Base-by-base conservation (phyloP, 2,329 filamentous ascomycete species). In the Cordyceps fumosorosea region DNA sequence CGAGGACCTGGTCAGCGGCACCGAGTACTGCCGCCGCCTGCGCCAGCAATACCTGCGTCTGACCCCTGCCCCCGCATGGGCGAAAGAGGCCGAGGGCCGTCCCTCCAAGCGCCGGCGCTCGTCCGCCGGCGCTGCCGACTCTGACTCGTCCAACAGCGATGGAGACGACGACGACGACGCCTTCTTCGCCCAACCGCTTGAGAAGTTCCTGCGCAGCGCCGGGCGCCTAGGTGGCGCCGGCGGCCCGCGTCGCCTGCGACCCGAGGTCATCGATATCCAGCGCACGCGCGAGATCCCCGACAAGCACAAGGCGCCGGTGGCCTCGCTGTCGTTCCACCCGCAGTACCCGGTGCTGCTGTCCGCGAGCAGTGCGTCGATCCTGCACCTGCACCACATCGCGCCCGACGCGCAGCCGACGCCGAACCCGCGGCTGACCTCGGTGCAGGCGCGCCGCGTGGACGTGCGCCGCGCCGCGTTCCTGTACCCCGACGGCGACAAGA, bases 181-280 rank as follows among this genome's bases (percentile, higher is more conserved):
- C 45, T 66, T 88, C n/a, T 85, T 88, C 3, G 84, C 87, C 2
- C 84, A 91, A 65, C 93, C 93, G 2, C 80, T 98, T 26, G 89
- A 93, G 56, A 83, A 84, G 67, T 84, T 97, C 66, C 83, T 98
- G 24, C 89, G 91, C 71, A 86, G 90, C 68, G 85, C 89, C 40
- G 84, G 84, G 55, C 83, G 85, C 42, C 80, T 97, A 55, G 86
- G 84, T 37, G 81, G 80, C 18, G 71, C 76, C 24, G 78, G 77
- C 22, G 24, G 29, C 42, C 20, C 59, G 32, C 84, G 86, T 69
- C 91, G 89, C 71, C 80, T 98, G 64, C 87, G 90, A 59, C 90
- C 93, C 48, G 93, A 96, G 75, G 88, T 91, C 52, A 82, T 99
- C 67, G 90, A 96, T 73, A 96, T 99, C 65, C 91, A 96, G 73